Evolutionary conservation across 305 asterid genomes (phyloP), one percentile per base, ranked within the genome.

Genomic region (Vinca major): DNA sequence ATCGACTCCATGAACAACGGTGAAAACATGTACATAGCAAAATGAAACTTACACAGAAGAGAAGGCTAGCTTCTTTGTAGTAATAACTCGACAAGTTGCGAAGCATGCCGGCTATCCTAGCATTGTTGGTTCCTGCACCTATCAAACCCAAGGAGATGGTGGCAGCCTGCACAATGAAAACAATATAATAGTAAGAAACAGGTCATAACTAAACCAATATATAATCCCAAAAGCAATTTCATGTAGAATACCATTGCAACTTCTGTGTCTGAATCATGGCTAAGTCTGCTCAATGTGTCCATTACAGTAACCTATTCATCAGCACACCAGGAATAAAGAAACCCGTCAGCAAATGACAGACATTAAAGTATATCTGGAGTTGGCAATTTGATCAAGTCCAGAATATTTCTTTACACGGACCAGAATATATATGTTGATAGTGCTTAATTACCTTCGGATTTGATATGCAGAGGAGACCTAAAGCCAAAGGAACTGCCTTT

Each of bases 71-170:
- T 76, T 91, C 97, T 79, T 93, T 91, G 75, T 89, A 91, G 82
- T 89, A 93, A 85, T 93, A 93, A 81, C 97, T 89, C 56, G 99
- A 91, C 62, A 93, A 85, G 75, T 89, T 93, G 12, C 96, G 91
- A 75, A 93, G 96, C 96, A 93, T 93, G 80, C 96, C 97, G 77
- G 96, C 96, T 75, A 93, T 93, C 80, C 97, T 88, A 11, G 97
- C 99, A 71, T 93, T 93, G 82, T 93, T 93, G 73, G 99, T 93
- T 76, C 99, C 99, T 62, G 96, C 96, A 62, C 99, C 98, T 70
- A 91, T 93, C 84, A 93, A 78, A 54, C 99, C 99, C 86, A 93
- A 79, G 3, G 99, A 83, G 52, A 93, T 72, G 58, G 88, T 88
- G 65, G 96, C 96, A 70, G 96, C 91, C 98, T 93, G 82, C 68